A percentile compares a stretch with the other conserved stretches of the same genome.
phyloP scores from a whole-genome alignment of 768 basidiomycete genomes.

The Melanogaster broomeanus region DNA sequence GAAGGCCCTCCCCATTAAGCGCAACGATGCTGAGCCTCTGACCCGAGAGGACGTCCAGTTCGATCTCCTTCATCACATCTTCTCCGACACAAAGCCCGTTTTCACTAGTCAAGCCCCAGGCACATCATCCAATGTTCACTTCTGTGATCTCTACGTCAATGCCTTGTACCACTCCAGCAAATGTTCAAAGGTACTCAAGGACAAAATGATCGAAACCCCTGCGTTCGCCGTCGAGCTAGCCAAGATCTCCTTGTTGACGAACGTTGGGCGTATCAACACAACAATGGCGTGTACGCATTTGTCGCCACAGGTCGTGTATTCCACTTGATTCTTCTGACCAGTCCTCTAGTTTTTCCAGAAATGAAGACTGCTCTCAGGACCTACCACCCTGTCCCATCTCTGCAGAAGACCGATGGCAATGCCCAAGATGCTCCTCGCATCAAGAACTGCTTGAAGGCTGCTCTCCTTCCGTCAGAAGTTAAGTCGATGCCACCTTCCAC shows the following conservation, averaged over 20 bases:
- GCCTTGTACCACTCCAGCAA: constrained; percentile 78
- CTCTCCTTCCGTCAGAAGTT: constrained; percentile 68
- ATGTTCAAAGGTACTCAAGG: constrained; percentile 86
- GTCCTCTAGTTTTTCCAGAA: constrained; percentile 76
- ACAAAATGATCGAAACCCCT: constrained; percentile 83
- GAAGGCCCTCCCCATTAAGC: constrained; percentile 73
- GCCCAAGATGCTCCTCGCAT: constrained; percentile 90
- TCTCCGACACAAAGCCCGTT: constrained; percentile 63
- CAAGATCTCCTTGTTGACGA: constrained; percentile 83
- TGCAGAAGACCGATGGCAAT: constrained; percentile 87
- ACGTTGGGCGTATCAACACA: constrained; percentile 90
- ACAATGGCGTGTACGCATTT: constrained; percentile 77
- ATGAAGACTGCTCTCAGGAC: constrained; percentile 90
- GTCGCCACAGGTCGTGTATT: constrained; percentile 6
- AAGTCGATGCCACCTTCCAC: constrained; percentile 67
- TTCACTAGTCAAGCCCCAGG: constrained; percentile 69
- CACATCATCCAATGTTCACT: constrained; percentile 58
- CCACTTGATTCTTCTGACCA: constrained; percentile 18
- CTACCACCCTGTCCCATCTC: constrained; percentile 85
- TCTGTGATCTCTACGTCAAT: constrained; percentile 82
- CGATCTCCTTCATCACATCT: constrained; percentile 80
- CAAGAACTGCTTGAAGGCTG: constrained; percentile 87
- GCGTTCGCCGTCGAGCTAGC: constrained; percentile 78
- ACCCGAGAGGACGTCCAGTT: constrained; percentile 85
- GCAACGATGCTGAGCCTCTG: constrained; percentile 80